Evolutionary conservation across 345 rosid species (phyloP), one percentile per base, ranked within the genome.

Genomic region (Corchorus olitorius): DNA sequence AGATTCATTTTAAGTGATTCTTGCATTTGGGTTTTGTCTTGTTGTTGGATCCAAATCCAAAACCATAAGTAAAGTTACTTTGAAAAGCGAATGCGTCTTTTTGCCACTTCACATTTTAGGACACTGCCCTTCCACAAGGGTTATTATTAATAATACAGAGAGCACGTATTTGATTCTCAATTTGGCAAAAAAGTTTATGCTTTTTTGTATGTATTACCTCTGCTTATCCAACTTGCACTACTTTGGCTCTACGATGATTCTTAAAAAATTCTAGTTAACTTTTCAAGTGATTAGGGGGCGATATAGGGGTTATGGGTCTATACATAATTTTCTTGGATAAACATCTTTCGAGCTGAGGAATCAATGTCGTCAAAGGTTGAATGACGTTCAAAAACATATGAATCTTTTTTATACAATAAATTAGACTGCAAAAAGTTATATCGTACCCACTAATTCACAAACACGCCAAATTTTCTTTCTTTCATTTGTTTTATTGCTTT

Each of bases 81-180:
- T 35, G 61, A 34, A 35, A 70, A 52, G 5, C 61, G 34, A 37
- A 70, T 17, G 46, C 27, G 41, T 34, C 46, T 34, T 34, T 52
- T 79, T 49, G 62, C 22, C 58, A 56, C 75, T 60, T 76, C 39
- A n/a, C 33, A 75, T 65, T 46, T 13, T 61, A 41, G 66, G 7
- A 48, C 22, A 50, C 3, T 2, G 65, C 20, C 76, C 43, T 75
- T 64, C 70, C 76, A 35, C 72, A 22, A 20, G 67, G 67, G 48
- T 45, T 45, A 45, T 74, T 71, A 11, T 54, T 2, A 66, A 34
- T 60, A 15, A 53, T 71, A 66, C 58, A 72, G 16, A 72, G 16
- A n/a, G 65, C 62, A 65, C 71, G 56, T 67, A 27, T 66, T 13
- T 33, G 20, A 55, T 41, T 75, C 76, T 55, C 45, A 16, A 60